phyloP scores from a whole-genome alignment of 2,329 filamentous ascomycete species.

The Hymenoscyphus scutula region DNA sequence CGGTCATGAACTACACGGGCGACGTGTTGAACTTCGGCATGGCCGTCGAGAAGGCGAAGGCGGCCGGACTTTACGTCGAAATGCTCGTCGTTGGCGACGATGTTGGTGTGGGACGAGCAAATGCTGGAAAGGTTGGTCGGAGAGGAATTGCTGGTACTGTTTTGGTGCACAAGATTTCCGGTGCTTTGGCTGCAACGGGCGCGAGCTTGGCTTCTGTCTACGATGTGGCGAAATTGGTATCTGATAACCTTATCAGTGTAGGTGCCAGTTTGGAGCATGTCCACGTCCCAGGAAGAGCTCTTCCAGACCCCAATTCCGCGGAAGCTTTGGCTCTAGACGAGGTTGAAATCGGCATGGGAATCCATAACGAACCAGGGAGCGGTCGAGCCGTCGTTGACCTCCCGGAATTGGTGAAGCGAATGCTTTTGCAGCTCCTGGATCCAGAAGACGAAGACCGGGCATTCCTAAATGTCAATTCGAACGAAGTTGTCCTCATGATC shows the following conservation, averaged over 20 bases:
- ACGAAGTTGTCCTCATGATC: conserved; percentile 62
- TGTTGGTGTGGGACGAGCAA: conserved; percentile 77
- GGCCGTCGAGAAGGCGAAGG: conserved; percentile 87
- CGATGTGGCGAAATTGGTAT: conserved; percentile 66
- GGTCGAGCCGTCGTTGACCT: conserved; percentile 49
- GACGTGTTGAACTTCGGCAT: conserved; percentile 91
- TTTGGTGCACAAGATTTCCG: conserved; percentile 85
- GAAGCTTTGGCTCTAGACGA: conserved; percentile 55
- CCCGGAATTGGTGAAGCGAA: conserved; percentile 52
- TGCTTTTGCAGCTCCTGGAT: conserved; percentile 65
- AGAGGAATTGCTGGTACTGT: conserved; percentile 90
- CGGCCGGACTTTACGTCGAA: conserved; percentile 72
- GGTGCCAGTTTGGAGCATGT: conserved; percentile 86
- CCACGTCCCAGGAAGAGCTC: conserved; percentile 79
- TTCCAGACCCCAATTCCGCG: conserved; percentile 51
- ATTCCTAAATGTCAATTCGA: conserved; percentile 57
- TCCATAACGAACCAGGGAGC: conserved; percentile 64
- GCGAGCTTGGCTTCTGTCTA: conserved; percentile 67
- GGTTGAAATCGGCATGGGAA: conserved; percentile 70
- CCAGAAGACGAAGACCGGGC: conserved; percentile 60
- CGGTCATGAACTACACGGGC: conserved; percentile 93
- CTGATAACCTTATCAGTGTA: conserved; percentile 77
- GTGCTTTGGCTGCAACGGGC: conserved; percentile 75
- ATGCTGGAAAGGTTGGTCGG: conserved; percentile 87
- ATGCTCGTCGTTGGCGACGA: conserved; percentile 94